phyloP scores from a whole-genome alignment of 202 grass and related monocot genomes.

The Setaria italica region DNA sequence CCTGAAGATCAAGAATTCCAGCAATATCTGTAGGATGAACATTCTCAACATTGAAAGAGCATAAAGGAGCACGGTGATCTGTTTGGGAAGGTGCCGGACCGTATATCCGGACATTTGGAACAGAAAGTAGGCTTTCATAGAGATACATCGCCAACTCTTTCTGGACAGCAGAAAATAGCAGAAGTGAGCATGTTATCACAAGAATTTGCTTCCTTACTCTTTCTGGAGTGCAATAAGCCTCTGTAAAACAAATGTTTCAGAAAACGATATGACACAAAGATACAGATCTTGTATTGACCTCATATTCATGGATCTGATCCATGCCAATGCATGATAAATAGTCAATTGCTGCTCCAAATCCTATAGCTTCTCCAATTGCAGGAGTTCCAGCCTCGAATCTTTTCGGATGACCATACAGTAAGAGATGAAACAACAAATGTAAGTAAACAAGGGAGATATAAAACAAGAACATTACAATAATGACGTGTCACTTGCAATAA shows the following conservation, averaged over 20 bases:
- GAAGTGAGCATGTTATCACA: constrained; percentile 44
- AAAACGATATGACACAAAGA: constrained; percentile 23
- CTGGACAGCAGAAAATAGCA: constrained; percentile 50
- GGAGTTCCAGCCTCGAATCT: constrained; percentile 98
- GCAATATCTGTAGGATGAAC: constrained; percentile 97
- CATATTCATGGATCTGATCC: constrained; percentile 84
- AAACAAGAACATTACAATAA: not conserved
- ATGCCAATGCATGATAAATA: constrained; percentile 81
- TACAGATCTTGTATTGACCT: constrained; percentile 54
- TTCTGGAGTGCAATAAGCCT: constrained; percentile 34
- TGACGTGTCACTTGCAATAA: constrained; percentile 13
- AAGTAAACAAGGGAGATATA: not conserved
- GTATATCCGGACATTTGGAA: constrained; percentile 80
- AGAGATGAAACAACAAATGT: not conserved
- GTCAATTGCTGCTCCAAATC: constrained; percentile 80
- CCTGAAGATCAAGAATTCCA: constrained; percentile 78
- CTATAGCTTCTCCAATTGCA: constrained; percentile 91
- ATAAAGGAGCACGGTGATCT: constrained; percentile 63
- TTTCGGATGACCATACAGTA: constrained; percentile 20
- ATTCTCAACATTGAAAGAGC: constrained; percentile 90
- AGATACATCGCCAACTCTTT: constrained; percentile 77
- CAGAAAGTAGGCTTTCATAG: constrained; percentile 63
- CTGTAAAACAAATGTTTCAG: constrained; percentile 9
- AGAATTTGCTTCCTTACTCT: constrained; percentile 45
- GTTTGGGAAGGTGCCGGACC: constrained; percentile 67